Base-by-base conservation (phyloP, 2,329 filamentous ascomycete genomes). In the Fusarium odoratissimum region DNA sequence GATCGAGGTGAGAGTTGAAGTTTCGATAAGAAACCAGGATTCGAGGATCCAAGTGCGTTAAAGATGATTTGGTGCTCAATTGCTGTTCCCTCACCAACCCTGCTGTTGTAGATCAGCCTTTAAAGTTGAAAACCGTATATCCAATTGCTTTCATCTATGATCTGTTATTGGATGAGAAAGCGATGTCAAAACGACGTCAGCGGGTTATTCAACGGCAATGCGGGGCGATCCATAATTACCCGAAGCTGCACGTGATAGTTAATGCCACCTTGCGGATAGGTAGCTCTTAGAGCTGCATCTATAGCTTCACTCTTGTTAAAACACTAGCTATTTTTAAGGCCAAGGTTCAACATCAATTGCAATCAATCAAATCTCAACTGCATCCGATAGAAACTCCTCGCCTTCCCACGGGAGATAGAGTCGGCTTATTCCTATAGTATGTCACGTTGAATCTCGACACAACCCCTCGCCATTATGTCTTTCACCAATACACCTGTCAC, bases 401-500 rank as follows among this genome's bases (percentile, higher is more conserved):
- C 5, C 21, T 49, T 31, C 25, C 23, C n/a, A 35, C 10, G 21
- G 31, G 21, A 52, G 37, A 28, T 11, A 28, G 7, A 31, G 8
- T 28, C n/a, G 42, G 40, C 25, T 31, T 42, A 35, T 46, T 16
- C 16, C 31, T 42, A 28, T 42, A 77, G 75, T 40, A 79, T 78
- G 76, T 63, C 37, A 49, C 57, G 37, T 61, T 76, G 73, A 67
- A 38, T 21, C 23, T 40, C 38, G 16, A 51, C n/a, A 46, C 21
- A 57, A 49, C 52, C 35, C 35, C 33, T 41, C 45, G 31, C 57
- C 72, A 78, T 57, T 67, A 89, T 89, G 89, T 90, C 89, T 38
- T 90, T 91, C 73, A 87, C 88, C 49, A 89, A 89, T 80, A 84
- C 88, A 35, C 89, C 90, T 6, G 90, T 91, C 59, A 90, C 89